phyloP scores from a whole-genome alignment of 441 rosid genomes.

The Arabidopsis lyrata region DNA sequence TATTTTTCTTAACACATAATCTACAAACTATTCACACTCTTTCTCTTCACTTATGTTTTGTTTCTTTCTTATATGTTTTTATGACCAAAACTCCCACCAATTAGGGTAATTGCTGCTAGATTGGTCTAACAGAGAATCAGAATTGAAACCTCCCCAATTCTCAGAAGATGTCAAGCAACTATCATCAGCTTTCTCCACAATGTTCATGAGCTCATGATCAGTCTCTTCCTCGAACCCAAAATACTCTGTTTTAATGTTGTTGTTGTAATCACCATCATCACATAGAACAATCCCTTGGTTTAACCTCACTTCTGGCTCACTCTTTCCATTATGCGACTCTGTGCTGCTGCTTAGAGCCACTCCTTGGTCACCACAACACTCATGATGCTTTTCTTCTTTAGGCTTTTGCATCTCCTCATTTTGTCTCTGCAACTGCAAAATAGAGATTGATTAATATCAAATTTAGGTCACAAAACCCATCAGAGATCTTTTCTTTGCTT shows the following conservation, averaged over 20 bases:
- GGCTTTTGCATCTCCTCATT: constrained; percentile 46
- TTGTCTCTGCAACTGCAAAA: constrained; percentile 60
- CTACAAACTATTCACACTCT: constrained; percentile 33
- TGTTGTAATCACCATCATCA: constrained; percentile 21
- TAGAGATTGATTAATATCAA: neutral
- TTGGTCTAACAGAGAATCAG: constrained; percentile 52
- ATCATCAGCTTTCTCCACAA: constrained; percentile 49
- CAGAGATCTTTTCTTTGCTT: neutral
- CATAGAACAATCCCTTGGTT: constrained; percentile 31
- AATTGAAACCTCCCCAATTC: constrained; percentile 52
- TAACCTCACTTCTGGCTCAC: constrained; percentile 43
- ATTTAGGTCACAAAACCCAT: neutral
- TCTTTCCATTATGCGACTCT: constrained; percentile 43
- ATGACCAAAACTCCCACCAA: constrained; percentile 64
- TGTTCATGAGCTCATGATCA: constrained; percentile 42
- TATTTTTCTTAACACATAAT: constrained; percentile 16
- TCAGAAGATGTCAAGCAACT: constrained; percentile 51
- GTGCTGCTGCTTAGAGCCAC: constrained; percentile 43
- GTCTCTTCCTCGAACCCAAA: constrained; percentile 43
- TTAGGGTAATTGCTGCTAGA: constrained; percentile 47
- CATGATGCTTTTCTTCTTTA: constrained; percentile 33
- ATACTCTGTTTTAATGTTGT: constrained; percentile 37
- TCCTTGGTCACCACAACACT: constrained; percentile 33
- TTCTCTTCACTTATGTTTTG: constrained; percentile 14
- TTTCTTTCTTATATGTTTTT: constrained; percentile 16